phyloP scores from a whole-genome alignment of 2,329 filamentous ascomycete genomes.

The Paraconiothyrium brasiliense region DNA sequence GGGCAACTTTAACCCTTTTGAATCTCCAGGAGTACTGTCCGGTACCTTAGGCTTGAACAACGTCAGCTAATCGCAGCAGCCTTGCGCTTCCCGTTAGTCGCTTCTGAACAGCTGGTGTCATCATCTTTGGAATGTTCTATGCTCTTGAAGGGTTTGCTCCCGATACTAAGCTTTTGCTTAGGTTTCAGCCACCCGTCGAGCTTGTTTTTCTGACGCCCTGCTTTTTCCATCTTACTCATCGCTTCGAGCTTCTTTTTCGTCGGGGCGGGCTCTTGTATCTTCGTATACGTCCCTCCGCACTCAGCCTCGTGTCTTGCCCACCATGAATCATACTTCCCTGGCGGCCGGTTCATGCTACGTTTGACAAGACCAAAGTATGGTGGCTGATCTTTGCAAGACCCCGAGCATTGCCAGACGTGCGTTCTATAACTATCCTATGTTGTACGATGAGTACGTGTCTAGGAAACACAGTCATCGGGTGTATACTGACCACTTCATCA shows the following conservation, averaged over 20 bases:
- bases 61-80: conserved; percentile 16
- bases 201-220: conserved; percentile 56
- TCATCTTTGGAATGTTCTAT: conserved; percentile 20
- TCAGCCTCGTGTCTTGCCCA: conserved; percentile 51
- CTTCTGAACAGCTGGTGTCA: conserved; percentile 19
- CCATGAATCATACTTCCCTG: conserved; percentile 54
- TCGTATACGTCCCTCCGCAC: conserved; percentile 54
- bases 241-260: conserved; percentile 53
- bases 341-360: conserved; percentile 57
- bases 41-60: too few relatives aligned
- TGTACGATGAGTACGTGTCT: background rate
- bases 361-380: conserved; percentile 58
- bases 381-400: conserved; percentile 48
- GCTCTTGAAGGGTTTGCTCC: conserved; percentile 25
- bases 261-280: conserved; percentile 53
- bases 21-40: too few relatives aligned
- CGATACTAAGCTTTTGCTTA: conserved; percentile 20
- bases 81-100: conserved; percentile 21
- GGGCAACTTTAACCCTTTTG: too few relatives aligned
- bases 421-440: conserved; percentile 52
- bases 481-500: conserved; percentile 48
- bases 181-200: conserved; percentile 53
- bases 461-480: too few relatives aligned
- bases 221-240: conserved; percentile 52
- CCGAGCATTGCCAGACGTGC: conserved; percentile 57